Evolutionary conservation across 1,284 basidiomycete species (phyloP).

Genomic region (Cutaneotrichosporon sp.): DNA sequence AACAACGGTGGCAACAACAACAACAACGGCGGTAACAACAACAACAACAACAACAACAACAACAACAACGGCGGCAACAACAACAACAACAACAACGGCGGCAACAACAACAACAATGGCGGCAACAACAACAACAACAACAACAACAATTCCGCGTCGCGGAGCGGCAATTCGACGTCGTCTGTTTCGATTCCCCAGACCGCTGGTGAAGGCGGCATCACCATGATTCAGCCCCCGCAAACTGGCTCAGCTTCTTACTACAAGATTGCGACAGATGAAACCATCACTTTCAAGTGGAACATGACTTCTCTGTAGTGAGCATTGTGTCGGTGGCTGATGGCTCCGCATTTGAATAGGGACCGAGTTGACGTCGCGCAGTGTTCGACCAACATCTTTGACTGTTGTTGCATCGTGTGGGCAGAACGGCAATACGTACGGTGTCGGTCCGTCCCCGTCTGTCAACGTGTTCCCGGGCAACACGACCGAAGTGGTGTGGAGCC

Average conservation of each 20-base stretch:
- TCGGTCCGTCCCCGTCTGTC: constrained; percentile 62
- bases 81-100: constrained; percentile 4
- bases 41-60: not conserved
- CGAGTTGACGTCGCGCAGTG: constrained; percentile 29
- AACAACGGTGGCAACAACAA: not conserved
- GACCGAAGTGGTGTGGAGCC: constrained; percentile 72
- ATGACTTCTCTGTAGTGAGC: constrained; percentile 58
- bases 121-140: constrained; percentile 1
- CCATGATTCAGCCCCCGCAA: constrained; percentile 61
- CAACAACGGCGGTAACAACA: not conserved
- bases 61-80: constrained; percentile 4
- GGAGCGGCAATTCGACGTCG: constrained; percentile 5
- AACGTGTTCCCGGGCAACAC: constrained; percentile 63
- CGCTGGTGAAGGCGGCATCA: constrained; percentile 44
- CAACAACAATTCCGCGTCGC: not conserved
- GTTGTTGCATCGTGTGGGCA: constrained; percentile 68
- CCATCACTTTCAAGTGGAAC: constrained; percentile 89
- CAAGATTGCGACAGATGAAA: constrained; percentile 71
- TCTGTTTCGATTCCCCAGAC: constrained; percentile 42
- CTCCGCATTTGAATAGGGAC: not conserved
- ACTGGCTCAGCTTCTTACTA: constrained; percentile 71
- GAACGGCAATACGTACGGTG: constrained; percentile 80
- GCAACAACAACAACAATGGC: constrained; percentile 1
- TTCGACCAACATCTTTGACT: constrained; percentile 66
- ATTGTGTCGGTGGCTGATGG: not conserved